Base-by-base conservation (phyloP, 495 filamentous ascomycete genomes). In the Penicillium macrosclerotiorum region DNA sequence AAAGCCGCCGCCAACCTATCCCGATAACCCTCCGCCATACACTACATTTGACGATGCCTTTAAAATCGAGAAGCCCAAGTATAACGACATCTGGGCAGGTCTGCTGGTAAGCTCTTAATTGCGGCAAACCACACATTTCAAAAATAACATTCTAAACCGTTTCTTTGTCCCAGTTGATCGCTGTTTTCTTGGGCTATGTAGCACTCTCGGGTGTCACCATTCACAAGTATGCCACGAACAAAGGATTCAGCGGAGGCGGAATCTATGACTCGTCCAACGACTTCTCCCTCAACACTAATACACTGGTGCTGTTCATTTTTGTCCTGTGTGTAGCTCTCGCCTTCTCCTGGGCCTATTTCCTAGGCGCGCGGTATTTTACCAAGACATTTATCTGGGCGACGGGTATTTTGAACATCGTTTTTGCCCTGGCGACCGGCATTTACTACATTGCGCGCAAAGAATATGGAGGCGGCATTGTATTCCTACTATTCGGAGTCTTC, bases 381-480 rank as follows among this genome's bases (percentile, higher is more conserved):
- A 95, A 95, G 60, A 80, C 89, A 53, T 89, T 92, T 51, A 90
- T 96, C 56, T 95, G 88, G 86, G 82, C 84, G 39, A 94, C 90
- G 1, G 81, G 82, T 14, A 82, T 86, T 37, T 48, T 85, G 32
- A 83, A 88, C 44, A 81, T 86, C 37, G 70, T 82, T 17, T 79
- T 85, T 46, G 83, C 83, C 20, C 65, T 88, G 22, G 86, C 71
- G 5, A 87, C 85, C 0, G 83, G 80, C 1, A 78, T 88, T 34
- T 83, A 83, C 62, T 86, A 85, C 63, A 77, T 85, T 24, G 65
- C 68, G 3, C 65, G 79, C 9, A 77, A 81, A 43, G 86, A 90
- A 59, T 95, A 83, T 58, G 84, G 82, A 20, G 89, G 86, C 14
- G 92, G 85, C 13, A 88, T 96, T 35, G 84, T 94, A 19, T 94